Evolutionary conservation across 2,329 filamentous ascomycete genomes (phyloP), one percentile per base, ranked within the genome.

Genomic region (Pezicula rhizophila): DNA sequence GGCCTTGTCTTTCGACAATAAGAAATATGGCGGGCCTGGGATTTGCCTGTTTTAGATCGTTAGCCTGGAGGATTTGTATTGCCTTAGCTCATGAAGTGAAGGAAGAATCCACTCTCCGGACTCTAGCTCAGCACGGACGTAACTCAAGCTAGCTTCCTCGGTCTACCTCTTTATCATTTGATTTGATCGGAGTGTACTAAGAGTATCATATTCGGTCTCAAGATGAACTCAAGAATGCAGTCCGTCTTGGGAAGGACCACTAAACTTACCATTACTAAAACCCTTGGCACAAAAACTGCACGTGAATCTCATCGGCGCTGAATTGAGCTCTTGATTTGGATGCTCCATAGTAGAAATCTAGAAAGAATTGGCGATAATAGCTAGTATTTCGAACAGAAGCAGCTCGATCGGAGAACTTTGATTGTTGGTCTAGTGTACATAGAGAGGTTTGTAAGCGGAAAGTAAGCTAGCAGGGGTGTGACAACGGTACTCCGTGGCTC

Each of bases 221-320:
- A 7, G 28, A 10, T 3, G 28, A 31, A 10, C n/a, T 2, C 8
- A 10, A 12, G 11, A 10, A 31, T 31, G 28, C 11, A 31, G 8
- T 31, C 7, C 3, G 8, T 10, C 5, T 31, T 4, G 11, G 35
- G 18, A 38, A 15, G 14, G 35, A 11, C 15, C 3, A 42, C 14
- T 20, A 18, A 7, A 45, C 50, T 50, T 14, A 56, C 55, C 34
- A 15, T 48, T 54, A 11, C 48, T 50, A 34, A 52, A 57, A 12
- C 5, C 31, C 35, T 58, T 58, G 8, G 6, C 43, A 39, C 56
- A 58, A n/a, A 54, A 46, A 8, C 34, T 50, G 44, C 56, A 58
- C 11, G 17, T 47, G 35, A 51, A 48, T 14, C 28, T 26, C 18
- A 14, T 38, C 35, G 10, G 11, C 18, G 35, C n/a, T 5, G n/a